Percentiles rank a stretch among this genome's conserved stretches.
Conservation (phyloP, 169 alveolate genomes). For the Plasmodium vivax region DNA sequence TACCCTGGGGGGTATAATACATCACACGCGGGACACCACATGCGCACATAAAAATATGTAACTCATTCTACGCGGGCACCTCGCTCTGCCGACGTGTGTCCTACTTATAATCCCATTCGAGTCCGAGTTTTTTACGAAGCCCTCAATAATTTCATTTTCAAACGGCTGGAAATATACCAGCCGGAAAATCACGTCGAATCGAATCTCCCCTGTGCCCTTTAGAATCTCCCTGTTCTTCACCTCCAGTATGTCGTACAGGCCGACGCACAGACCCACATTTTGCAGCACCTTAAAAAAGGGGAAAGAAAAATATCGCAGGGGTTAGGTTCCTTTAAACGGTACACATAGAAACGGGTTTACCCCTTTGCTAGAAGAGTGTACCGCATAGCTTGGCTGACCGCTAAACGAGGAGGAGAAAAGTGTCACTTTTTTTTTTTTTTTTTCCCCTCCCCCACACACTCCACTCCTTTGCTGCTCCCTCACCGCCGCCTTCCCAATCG, state of each 20-base stretch:
- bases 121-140: constrained; percentile 52
- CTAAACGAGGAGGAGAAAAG: neutral
- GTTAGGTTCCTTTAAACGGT: neutral
- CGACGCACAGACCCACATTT: constrained; percentile 66
- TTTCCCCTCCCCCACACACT: neutral
- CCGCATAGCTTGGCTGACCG: neutral
- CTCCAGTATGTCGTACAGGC: constrained; percentile 52
- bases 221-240: constrained; percentile 53
- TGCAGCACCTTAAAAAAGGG: constrained; percentile 22
- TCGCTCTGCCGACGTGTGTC: neutral
- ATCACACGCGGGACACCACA: neutral
- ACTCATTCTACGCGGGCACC: neutral
- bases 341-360: neutral
- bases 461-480: neutral
- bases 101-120: constrained; percentile 60
- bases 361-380: neutral
- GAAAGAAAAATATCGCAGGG: neutral
- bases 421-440: neutral
- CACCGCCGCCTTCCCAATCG: neutral
- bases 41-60: neutral
- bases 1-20: neutral
- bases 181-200: constrained; percentile 51
- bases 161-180: constrained; percentile 48
- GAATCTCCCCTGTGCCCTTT: constrained; percentile 37
- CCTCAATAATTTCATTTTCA: constrained; percentile 71